Evolutionary conservation across 225 moss, liverwort and hornwort genomes (phyloP), one percentile per base, ranked within the genome.

Genomic region (Pseudisothecium myosuroides): DNA sequence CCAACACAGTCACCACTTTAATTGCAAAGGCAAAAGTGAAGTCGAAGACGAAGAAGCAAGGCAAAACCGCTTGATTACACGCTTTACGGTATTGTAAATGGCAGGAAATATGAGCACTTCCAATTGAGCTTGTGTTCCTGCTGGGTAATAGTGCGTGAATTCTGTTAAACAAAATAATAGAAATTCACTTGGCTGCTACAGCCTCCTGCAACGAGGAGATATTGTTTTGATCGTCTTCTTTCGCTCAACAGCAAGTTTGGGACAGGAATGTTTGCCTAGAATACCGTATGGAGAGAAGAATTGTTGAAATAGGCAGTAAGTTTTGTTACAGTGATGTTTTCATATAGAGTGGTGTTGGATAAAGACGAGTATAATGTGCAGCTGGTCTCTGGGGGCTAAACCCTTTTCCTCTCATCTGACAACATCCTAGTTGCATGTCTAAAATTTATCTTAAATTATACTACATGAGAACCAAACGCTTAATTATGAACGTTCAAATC

Each of bases 11-110:
- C 47, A 95, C 94, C 64, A 98, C 98, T 12, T 93, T 97, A 50
- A 84, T 97, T 88, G 95, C 97, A 2, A 98, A 98, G 87, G 95
- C 95, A 19, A 94, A 95, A 95, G 93, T 98, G 79, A 98, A 98
- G 89, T 94, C 96, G 28, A 97, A 97, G 91, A 96, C 96, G 96
- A 97, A 95, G 91, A 94, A 95, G 88, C 89, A 89, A 85, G 89
- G 80, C 62, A 89, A 89, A 80, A 26, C 83, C 43, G 74, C 82
- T 74, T 83, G 43, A 88, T 1, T 31, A 1, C 49, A n/a, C 16
- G n/a, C 28, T 83, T 79, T 29, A 28, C 36, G 87, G 45, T 61
- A 71, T n/a, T 72, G 47, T 31, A n/a, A 71, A 60, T n/a, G n/a
- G 87, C 60, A 69, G 81, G 59, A 36, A 69, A 49, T 27, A 60